These are phyloP conservation scores for Lasiodiplodia theobromae DNA, from an alignment of 2,329 filamentous ascomycete species.

Conservation along the genomic window DNA sequence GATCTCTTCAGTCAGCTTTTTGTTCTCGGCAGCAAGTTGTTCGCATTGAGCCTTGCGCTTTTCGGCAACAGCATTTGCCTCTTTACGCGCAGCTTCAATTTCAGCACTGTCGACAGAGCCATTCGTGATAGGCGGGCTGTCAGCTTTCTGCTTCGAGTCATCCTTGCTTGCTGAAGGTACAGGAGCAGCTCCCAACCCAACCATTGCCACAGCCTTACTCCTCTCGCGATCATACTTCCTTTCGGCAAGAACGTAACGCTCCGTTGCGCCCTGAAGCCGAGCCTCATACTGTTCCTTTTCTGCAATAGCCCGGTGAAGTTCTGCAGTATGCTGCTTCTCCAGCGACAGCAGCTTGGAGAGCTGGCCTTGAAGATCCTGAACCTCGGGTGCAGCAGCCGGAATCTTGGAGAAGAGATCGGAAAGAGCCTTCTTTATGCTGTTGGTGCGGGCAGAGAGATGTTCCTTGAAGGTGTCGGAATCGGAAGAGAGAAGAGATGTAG, in stretches of 20 bases:
- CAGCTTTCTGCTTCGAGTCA: constrained; percentile 37
- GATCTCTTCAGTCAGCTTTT: constrained; percentile 77
- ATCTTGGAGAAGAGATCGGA: constrained; percentile 68
- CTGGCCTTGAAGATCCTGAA: constrained; percentile 75
- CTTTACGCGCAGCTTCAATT: constrained; percentile 77
- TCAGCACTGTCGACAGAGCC: constrained; percentile 59
- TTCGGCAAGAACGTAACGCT: constrained; percentile 93
- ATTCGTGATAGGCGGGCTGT: constrained; percentile 47
- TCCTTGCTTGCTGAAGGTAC: constrained; percentile 43
- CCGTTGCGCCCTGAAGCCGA: constrained; percentile 84
- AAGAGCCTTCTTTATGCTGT: constrained; percentile 77
- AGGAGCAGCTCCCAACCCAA: constrained; percentile 87
- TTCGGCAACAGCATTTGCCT: constrained; percentile 74
- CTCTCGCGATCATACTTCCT: constrained; percentile 90
- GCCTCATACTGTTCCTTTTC: constrained; percentile 88
- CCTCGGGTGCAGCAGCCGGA: constrained; percentile 67
- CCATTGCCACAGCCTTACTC: constrained; percentile 86
- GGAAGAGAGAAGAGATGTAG: constrained; percentile 62
- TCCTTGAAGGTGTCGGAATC: constrained; percentile 72
- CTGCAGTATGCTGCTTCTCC: constrained; percentile 81
- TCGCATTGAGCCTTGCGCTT: constrained; percentile 92
- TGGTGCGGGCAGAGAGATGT: constrained; percentile 78
- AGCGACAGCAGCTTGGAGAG: constrained; percentile 77
- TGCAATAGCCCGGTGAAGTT: constrained; percentile 74
- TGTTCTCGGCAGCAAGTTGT: constrained; percentile 77